A percentile compares a stretch with the other conserved stretches of the same genome.
These are phyloP conservation scores for Podila epicladia DNA, from an alignment of 192 early-diverging fungal species.

Conservation along the genomic window DNA sequence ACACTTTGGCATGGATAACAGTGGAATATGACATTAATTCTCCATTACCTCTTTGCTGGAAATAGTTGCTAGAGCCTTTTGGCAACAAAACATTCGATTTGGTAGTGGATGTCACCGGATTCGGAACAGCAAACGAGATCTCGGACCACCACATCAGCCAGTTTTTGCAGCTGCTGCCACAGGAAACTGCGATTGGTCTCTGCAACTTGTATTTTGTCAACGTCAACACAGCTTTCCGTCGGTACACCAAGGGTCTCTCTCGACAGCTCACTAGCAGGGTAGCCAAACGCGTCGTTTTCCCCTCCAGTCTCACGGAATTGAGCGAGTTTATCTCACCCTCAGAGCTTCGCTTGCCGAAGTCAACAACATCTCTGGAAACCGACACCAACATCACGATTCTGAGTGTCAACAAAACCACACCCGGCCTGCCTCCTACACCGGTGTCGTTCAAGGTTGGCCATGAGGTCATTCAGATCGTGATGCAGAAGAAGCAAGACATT, in stretches of 20 bases:
- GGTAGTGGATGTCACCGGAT: slow-evolving; percentile 85
- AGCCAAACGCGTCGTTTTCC: slow-evolving; percentile 75
- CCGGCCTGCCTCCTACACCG: slow-evolving; percentile 70
- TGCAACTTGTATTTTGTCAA: slow-evolving; percentile 83
- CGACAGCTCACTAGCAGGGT: slow-evolving; percentile 62
- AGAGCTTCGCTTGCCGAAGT: slow-evolving; percentile 82
- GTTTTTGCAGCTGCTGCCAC: slow-evolving; percentile 78
- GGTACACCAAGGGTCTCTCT: slow-evolving; percentile 69
- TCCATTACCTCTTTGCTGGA: not conserved
- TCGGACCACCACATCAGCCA: slow-evolving; percentile 78
- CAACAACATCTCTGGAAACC: slow-evolving; percentile 77
- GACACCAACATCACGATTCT: slow-evolving; percentile 70
- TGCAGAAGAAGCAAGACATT: slow-evolving; percentile 78
- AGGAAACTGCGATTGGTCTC: slow-evolving; percentile 70
- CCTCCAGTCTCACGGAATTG: slow-evolving; percentile 73
- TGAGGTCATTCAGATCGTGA: slow-evolving; percentile 86
- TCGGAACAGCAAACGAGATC: slow-evolving; percentile 83
- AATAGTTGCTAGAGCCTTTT: slow-evolving; percentile 69
- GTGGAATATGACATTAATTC: not conserved
- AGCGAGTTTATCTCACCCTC: slow-evolving; percentile 75
- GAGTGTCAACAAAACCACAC: slow-evolving; percentile 76
- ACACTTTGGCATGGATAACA: not conserved
- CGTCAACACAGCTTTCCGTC: slow-evolving; percentile 80
- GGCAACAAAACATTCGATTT: slow-evolving; percentile 80
- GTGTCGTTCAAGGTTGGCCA: slow-evolving; percentile 84